A percentile compares a stretch with the other conserved stretches of the same genome.
These are phyloP conservation scores for Kuraishia ogatae DNA, from an alignment of 805 yeast species.

Conservation along the genomic window DNA sequence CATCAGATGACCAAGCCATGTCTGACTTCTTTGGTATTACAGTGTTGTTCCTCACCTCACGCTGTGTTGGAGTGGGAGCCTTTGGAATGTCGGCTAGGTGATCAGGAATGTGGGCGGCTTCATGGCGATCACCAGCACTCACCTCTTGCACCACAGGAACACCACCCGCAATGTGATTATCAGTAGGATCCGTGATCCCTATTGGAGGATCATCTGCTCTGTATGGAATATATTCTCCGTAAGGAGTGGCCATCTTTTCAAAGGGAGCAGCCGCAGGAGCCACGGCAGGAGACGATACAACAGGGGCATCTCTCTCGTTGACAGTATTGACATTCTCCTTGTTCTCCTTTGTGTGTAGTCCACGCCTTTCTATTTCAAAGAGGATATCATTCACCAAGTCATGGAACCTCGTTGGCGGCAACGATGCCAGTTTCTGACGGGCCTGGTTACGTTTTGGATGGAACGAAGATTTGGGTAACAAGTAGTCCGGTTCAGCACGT, in stretches of 20 bases:
- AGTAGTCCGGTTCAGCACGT: slow-evolving; percentile 48
- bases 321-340: slow-evolving; percentile 8
- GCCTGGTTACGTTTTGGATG: slow-evolving; percentile 97
- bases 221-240: slow-evolving; percentile 3
- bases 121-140: neutral
- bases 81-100: neutral
- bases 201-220: slow-evolving; percentile 6
- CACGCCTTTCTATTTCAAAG: slow-evolving; percentile 76
- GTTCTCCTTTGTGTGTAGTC: slow-evolving; percentile 28
- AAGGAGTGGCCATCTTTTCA: slow-evolving; percentile 6
- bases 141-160: neutral
- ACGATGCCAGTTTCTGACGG: slow-evolving; percentile 77
- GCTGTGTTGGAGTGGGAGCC: slow-evolving; percentile 18
- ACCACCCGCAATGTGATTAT: neutral
- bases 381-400: slow-evolving; percentile 87
- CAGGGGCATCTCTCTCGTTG: neutral
- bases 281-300: neutral
- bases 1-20: slow-evolving; percentile 84
- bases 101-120: neutral
- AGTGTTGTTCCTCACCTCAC: slow-evolving; percentile 44
- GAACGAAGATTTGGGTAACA: slow-evolving; percentile 63
- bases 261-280: slow-evolving; percentile 11
- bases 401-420: slow-evolving; percentile 75
- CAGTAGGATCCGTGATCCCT: no score
- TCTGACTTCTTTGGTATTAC: slow-evolving; percentile 82